These are phyloP conservation scores for Podaxis sp. DNA, from an alignment of 768 basidiomycete genomes.

Conservation along the genomic window DNA sequence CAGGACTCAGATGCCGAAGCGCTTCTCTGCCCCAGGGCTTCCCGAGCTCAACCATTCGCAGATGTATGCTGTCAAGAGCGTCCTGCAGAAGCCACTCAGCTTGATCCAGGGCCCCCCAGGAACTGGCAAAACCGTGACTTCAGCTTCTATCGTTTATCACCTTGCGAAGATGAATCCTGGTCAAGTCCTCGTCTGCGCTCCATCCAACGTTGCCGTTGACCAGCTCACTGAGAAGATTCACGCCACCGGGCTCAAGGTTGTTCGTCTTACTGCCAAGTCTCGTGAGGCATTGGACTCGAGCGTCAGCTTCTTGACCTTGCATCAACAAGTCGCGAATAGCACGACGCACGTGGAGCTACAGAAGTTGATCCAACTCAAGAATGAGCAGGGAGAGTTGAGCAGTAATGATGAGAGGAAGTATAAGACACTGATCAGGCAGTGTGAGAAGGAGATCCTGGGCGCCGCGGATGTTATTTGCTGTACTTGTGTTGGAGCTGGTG, in stretches of 20 bases:
- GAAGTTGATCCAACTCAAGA: conserved; percentile 97
- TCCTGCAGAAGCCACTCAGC: conserved; percentile 95
- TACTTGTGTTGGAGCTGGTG: conserved; percentile 97
- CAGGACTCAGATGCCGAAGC: conserved; percentile 92
- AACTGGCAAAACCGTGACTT: conserved; percentile 98
- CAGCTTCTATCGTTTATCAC: conserved; percentile 97
- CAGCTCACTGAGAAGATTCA: conserved; percentile 99
- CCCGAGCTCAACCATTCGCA: conserved; percentile 99
- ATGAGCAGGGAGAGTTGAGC: conserved; percentile 95
- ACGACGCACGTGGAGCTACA: conserved; percentile 96
- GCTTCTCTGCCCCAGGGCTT: conserved; percentile 95
- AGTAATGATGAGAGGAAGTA: conserved; percentile 98
- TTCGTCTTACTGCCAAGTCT: conserved; percentile 96
- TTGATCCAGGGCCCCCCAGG: conserved; percentile 99
- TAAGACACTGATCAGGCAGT: conserved; percentile 91
- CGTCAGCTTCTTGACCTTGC: conserved; percentile 89
- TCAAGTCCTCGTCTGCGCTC: conserved; percentile 97
- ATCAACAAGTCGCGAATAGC: conserved; percentile 96
- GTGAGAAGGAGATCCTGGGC: conserved; percentile 95
- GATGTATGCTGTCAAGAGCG: conserved; percentile 99
- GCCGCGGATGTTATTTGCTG: conserved; percentile 98
- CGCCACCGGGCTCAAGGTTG: conserved; percentile 97
- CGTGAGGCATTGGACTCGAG: conserved; percentile 98
- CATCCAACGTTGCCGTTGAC: conserved; percentile 98
- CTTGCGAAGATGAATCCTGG: conserved; percentile 99